Base-by-base conservation (phyloP, 2,329 filamentous ascomycete species). In the Penicillium sp. region DNA sequence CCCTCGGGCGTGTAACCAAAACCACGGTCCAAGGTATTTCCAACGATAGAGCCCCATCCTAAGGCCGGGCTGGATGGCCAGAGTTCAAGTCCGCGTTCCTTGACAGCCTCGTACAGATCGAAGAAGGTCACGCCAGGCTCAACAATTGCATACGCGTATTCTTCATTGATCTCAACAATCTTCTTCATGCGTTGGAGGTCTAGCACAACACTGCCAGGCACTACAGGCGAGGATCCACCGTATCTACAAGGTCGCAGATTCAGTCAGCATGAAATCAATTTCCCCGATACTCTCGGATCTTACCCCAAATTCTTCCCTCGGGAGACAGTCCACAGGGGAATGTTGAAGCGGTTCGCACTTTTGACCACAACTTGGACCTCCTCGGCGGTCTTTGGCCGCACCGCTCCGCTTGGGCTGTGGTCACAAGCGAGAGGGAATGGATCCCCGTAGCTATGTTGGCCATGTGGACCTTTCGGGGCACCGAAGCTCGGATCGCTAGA, bases 21-120 rank as follows among this genome's bases (percentile, higher is more conserved):
- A 1, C 78, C 78, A 26, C 77, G 66, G 26, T 81, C 78, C 7
- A 79, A 53, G 3, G 77, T 70, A 55, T 81, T 80, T 7, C 78
- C 78, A n/a, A 81, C 62, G 10, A 80, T 67, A 5, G 73, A 77
- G 9, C 77, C 77, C 18, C 52, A 18, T 14, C 52, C 52, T 18
- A 49, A 7, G 14, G 23, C 34, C 2, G 47, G 47, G 9, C 19
- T 14, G 11, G 11, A 16, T 36, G 33, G 33, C 33, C 33, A 36
- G 9, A 36, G 33, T 5, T 18, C 18, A 16, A 14, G 36, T 13
- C 18, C 18, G 24, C 24, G 33, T 18, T 9, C 3, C 18, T 36
- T 3, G 13, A 50, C 3, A 31, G 16, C 10, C 39, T 50, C 44
- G 23, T 26, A 26, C 10, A 42, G 24, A 13, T 43, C 50, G 13